Conservation (phyloP, 2,329 filamentous ascomycete genomes). For the Podosphaera xanthii region DNA sequence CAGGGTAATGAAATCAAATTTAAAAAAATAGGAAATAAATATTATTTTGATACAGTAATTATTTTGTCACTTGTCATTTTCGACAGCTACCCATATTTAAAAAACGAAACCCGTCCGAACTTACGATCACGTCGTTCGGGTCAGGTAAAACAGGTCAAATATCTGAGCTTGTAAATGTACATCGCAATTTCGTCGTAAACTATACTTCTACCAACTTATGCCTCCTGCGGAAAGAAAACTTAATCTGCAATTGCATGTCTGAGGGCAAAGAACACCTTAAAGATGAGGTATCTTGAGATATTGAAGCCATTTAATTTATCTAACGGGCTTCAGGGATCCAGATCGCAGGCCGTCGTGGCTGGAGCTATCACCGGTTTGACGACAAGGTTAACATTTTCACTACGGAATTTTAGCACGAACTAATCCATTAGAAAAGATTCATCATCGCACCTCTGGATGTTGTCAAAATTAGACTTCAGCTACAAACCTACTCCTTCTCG, state of each 20-base stretch:
- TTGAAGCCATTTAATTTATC: not conserved
- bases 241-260: conserved; percentile 7
- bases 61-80: too few relatives aligned
- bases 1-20: too few relatives aligned
- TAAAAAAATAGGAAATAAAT: too few relatives aligned
- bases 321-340: conserved; percentile 30
- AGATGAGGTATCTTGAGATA: conserved; percentile 32
- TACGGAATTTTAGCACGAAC: not conserved
- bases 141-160: too few relatives aligned
- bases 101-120: too few relatives aligned
- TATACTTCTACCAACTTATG: too few relatives aligned
- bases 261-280: conserved; percentile 33
- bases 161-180: too few relatives aligned
- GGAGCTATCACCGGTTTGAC: conserved; percentile 62
- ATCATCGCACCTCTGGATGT: conserved; percentile 89
- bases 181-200: too few relatives aligned
- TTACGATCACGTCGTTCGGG: too few relatives aligned
- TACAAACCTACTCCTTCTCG: conserved; percentile 60
- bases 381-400: conserved; percentile 36
- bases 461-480: conserved; percentile 89
- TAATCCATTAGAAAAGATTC: conserved; percentile 33
- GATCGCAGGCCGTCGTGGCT: conserved; percentile 39
- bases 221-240: too few relatives aligned
- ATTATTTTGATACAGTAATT: too few relatives aligned
- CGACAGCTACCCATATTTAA: too few relatives aligned